phyloP scores from a whole-genome alignment of 139 green algal genomes.

The Coelastrella sp. region DNA sequence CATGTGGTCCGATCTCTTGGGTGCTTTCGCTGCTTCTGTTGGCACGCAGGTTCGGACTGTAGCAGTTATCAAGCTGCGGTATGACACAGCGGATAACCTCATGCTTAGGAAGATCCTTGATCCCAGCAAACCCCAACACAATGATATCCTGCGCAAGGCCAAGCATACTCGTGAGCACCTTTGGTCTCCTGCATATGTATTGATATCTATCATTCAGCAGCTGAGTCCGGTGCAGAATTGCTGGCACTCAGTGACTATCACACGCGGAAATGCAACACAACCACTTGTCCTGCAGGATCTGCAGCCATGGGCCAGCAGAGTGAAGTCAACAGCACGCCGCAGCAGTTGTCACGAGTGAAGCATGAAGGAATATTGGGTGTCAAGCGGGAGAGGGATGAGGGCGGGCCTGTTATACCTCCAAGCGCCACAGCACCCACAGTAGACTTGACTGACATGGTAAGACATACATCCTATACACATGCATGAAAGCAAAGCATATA shows the following conservation, averaged over 20 bases:
- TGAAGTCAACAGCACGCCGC: conserved; percentile 16
- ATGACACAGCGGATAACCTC: conserved; percentile 29
- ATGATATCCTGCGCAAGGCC: conserved; percentile 18
- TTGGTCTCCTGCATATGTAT: too few relatives aligned
- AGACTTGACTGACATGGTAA: conserved; percentile 32
- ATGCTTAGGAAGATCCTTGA: conserved; percentile 28
- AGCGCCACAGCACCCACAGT: conserved; percentile 10
- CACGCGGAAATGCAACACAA: too few relatives aligned
- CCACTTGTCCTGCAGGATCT: background rate
- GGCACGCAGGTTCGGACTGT: background rate
- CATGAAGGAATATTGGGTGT: conserved; percentile 11
- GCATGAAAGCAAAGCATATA: too few relatives aligned
- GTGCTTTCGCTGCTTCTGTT: too few relatives aligned
- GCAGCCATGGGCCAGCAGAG: background rate
- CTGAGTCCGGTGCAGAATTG: too few relatives aligned
- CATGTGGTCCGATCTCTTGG: too few relatives aligned
- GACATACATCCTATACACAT: too few relatives aligned
- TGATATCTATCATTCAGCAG: too few relatives aligned
- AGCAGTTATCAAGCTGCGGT: background rate
- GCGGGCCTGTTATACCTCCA: background rate
- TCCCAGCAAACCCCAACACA: conserved; percentile 4
- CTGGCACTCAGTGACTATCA: too few relatives aligned
- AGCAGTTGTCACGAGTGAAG: conserved; percentile 19
- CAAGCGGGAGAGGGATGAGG: conserved; percentile 10
- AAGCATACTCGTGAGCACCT: conserved; percentile 5